phyloP scores from a whole-genome alignment of 176 grass and related monocot genomes.

The Chrysopogon serrulatus region DNA sequence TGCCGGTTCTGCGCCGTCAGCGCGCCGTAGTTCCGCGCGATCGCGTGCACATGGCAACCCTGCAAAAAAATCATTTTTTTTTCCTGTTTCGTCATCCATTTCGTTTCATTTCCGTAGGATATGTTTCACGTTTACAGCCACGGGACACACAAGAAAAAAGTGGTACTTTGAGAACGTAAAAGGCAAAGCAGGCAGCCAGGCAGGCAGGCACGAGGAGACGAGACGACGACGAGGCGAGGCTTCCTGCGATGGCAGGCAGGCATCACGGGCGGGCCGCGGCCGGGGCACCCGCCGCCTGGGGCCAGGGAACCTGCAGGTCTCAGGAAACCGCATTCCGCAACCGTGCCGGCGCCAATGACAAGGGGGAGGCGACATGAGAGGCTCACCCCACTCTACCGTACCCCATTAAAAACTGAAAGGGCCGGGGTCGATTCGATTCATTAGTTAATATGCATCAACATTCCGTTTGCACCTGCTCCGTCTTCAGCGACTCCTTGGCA shows the following conservation, averaged over 20 bases:
- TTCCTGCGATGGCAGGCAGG: background rate
- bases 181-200: background rate
- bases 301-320: constrained; percentile 4
- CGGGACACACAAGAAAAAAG: background rate
- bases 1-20: constrained; percentile 86
- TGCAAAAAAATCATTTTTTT: background rate
- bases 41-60: constrained; percentile 87
- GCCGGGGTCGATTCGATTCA: no score
- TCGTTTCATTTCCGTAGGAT: background rate
- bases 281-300: background rate
- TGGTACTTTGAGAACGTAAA: background rate
- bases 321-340: constrained; percentile 4
- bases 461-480: constrained; percentile 6
- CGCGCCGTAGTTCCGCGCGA: constrained; percentile 72
- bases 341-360: constrained; percentile 25
- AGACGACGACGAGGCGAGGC: background rate
- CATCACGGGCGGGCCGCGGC: constrained; percentile 20
- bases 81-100: background rate
- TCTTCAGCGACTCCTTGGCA: background rate
- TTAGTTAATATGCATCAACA: constrained; percentile 14
- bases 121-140: background rate
- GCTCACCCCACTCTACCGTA: background rate
- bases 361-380: background rate
- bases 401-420: background rate
- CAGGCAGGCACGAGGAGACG: background rate